These are phyloP conservation scores for Garcia nutans DNA, from an alignment of 345 rosid genomes.

Conservation along the genomic window DNA sequence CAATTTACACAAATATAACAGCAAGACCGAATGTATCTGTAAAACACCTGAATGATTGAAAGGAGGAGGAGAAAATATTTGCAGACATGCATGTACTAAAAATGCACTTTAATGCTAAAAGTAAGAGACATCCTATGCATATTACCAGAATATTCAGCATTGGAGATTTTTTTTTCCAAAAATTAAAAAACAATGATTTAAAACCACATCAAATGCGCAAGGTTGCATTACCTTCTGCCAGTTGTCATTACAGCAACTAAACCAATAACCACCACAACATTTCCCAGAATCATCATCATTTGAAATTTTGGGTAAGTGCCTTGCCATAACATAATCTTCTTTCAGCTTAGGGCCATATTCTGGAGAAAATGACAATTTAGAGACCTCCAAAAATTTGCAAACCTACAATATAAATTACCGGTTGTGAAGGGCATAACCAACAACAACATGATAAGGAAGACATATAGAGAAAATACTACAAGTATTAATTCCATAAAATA, in stretches of 20 bases:
- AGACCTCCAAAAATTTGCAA: slow-evolving; percentile 98
- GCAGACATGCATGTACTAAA: background rate
- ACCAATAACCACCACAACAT: slow-evolving; percentile 76
- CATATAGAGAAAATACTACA: slow-evolving; percentile 10
- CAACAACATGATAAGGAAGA: slow-evolving; percentile 11
- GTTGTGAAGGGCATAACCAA: slow-evolving; percentile 26
- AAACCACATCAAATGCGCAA: background rate
- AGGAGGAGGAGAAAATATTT: background rate
- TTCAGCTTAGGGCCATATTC: slow-evolving; percentile 97
- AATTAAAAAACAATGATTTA: background rate
- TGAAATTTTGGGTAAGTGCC: slow-evolving; percentile 74
- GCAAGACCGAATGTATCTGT: background rate
- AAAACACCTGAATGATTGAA: background rate
- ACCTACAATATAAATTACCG: slow-evolving; percentile 52
- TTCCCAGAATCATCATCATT: slow-evolving; percentile 56
- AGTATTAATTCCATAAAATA: no score
- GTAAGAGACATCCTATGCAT: background rate
- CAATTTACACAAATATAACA: background rate
- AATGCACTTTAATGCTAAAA: background rate
- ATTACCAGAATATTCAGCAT: background rate
- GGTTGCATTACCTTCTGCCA: slow-evolving; percentile 85
- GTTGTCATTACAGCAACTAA: slow-evolving; percentile 88
- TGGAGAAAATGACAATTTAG: slow-evolving; percentile 83
- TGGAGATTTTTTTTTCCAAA: background rate
- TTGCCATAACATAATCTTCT: slow-evolving; percentile 91